Percentiles rank a stretch among this genome's conserved stretches.
Evolutionary conservation across 2,329 filamentous ascomycete species (phyloP).

Genomic region (Apiospora pterosperma): DNA sequence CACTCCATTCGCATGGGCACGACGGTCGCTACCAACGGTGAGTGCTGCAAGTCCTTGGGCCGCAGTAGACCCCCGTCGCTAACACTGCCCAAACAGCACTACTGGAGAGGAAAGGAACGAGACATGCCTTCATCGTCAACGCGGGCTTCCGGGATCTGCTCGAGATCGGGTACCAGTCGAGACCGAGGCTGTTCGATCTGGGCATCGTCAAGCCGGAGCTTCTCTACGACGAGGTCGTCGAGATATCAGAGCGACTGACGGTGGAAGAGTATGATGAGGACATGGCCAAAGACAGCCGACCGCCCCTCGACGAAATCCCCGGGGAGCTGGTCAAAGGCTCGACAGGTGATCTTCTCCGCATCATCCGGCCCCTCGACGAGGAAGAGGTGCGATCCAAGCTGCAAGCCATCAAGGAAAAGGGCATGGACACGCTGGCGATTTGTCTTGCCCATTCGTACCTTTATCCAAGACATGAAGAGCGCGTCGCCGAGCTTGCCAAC

Average conservation of each 20-base stretch:
- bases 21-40: constrained; percentile 9
- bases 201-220: constrained; percentile 64
- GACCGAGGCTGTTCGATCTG: constrained; percentile 70
- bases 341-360: constrained; percentile 64
- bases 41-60: neutral
- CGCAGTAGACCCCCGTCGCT: neutral
- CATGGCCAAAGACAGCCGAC: constrained; percentile 44
- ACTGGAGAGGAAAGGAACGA: neutral
- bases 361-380: constrained; percentile 58
- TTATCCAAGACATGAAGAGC: constrained; percentile 61
- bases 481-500: constrained; percentile 57
- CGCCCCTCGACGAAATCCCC: neutral
- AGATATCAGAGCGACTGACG: constrained; percentile 69
- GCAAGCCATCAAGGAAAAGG: constrained; percentile 56
- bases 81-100: neutral
- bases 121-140: constrained; percentile 49
- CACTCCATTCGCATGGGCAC: constrained; percentile 12
- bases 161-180: constrained; percentile 69
- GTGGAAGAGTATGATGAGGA: constrained; percentile 62
- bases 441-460: constrained; percentile 74
- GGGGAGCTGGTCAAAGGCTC: constrained; percentile 32
- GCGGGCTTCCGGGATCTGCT: constrained; percentile 67
- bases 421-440: constrained; percentile 50
- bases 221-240: constrained; percentile 64
- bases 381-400: constrained; percentile 51